A percentile compares a stretch with the other conserved stretches of the same genome.
phyloP scores from a whole-genome alignment of 1,284 basidiomycete genomes.

The Amylostereum areolatum region DNA sequence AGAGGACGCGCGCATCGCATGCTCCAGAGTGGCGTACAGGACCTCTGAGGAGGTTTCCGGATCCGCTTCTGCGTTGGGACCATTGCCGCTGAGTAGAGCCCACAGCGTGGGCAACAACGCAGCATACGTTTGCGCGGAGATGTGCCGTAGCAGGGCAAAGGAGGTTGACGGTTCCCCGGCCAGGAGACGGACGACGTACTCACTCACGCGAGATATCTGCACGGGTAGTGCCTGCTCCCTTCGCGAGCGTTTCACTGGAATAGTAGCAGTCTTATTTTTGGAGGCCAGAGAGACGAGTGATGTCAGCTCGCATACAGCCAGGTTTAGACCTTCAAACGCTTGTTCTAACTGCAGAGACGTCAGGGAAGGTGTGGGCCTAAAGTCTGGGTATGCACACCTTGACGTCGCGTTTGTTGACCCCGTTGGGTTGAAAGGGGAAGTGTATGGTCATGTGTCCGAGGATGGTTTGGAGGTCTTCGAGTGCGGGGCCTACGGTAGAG shows the following conservation, averaged over 20 bases:
- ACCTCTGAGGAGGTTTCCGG: constrained; percentile 29
- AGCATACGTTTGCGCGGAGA: constrained; percentile 60
- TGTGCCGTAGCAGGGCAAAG: constrained; percentile 36
- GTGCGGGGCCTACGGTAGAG: background rate
- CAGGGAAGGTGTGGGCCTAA: constrained; percentile 6
- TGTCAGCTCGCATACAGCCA: constrained; percentile 72
- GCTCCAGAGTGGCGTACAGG: constrained; percentile 48
- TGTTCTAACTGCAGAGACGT: constrained; percentile 43
- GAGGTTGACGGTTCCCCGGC: constrained; percentile 41
- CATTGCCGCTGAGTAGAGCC: constrained; percentile 58
- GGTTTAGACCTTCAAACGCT: constrained; percentile 62
- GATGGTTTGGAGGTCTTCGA: constrained; percentile 48
- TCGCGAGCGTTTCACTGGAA: background rate
- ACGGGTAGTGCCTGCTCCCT: background rate
- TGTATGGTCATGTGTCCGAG: constrained; percentile 73
- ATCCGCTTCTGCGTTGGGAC: constrained; percentile 13
- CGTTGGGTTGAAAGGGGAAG: constrained; percentile 66
- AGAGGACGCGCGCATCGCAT: constrained; percentile 36
- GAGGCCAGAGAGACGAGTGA: constrained; percentile 54
- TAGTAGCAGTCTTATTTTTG: constrained; percentile 7
- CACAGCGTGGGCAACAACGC: constrained; percentile 80
- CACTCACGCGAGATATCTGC: constrained; percentile 37
- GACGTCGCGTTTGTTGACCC: constrained; percentile 38
- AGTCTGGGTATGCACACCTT: constrained; percentile 36
- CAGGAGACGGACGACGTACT: constrained; percentile 69